Base-by-base conservation (phyloP, 116 monocot species). In the Papilionanthe hybrid region DNA sequence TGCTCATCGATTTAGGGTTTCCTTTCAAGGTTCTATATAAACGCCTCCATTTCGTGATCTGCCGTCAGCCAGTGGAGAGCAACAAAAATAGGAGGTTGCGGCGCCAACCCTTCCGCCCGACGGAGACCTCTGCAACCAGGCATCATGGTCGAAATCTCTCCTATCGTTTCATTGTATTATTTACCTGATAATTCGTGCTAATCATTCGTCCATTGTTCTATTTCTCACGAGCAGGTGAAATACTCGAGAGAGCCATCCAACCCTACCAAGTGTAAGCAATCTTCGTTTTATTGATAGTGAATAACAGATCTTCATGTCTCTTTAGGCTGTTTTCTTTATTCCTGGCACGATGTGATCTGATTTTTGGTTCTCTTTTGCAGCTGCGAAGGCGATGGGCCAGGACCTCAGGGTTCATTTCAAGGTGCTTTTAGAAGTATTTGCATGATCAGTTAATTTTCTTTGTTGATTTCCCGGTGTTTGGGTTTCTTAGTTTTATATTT, bases 351-450 rank as follows among this genome's bases (percentile, higher is more conserved):
- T 79, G 49, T 55, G 13, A 66, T 30, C 49, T 28, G 17, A 30
- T 22, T 72, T 57, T 41, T 42, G 25, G 25, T 63, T 72, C 73
- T 56, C 9, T 23, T 67, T 65, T 81, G 50, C 82, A 82, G 85
- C 85, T 22, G 58, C 85, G 42, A 85, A 85, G 79, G 85, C 85
- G 15, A 85, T 85, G 85, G 82, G 85, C 17, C 82, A 65, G 55
- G 81, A 85, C 30, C 41, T 85, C 49, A 81, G 85, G 66, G 85
- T 85, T 81, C 85, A 85, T 75, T 85, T 85, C 69, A 85, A 85
- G 85, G 85, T 86, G 25, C 23, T 78, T 42, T 41, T 22, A 41
- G 18, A 43, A 25, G 1, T 53, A 15, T 17, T 28, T 7, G 32
- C n/a, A 37, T 69, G 15, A 37, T 17, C 37, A 63, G 22, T 63